Evolutionary conservation across 805 yeast genomes (phyloP).

Genomic region (Yarrowia deformans): DNA sequence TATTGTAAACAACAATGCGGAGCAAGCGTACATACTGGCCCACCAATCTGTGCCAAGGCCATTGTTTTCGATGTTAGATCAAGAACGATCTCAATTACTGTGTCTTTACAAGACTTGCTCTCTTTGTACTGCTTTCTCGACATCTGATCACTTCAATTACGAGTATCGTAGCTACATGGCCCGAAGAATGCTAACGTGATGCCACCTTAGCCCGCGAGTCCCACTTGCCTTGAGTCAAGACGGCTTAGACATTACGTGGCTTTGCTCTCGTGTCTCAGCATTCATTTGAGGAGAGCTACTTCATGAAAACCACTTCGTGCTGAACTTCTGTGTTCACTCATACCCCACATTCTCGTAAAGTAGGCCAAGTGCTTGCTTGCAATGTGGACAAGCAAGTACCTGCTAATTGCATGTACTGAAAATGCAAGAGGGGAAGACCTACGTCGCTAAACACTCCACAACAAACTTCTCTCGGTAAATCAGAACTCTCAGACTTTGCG

Average conservation of each 20-base stretch:
- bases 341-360: neutral
- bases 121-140: neutral
- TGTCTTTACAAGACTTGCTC: neutral
- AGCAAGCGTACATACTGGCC: no score
- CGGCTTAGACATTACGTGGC: neutral
- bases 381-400: neutral
- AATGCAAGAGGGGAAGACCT: neutral
- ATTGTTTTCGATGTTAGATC: neutral
- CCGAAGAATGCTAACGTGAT: neutral
- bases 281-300: neutral
- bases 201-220: neutral
- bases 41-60: neutral
- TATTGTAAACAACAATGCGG: no score
- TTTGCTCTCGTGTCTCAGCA: neutral
- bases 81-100: no score
- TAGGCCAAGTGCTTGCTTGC: no score
- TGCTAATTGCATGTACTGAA: no score
- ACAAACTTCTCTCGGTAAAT: neutral
- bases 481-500: conserved; percentile 5
- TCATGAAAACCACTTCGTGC: no score
- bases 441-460: neutral
- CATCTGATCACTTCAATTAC: neutral
- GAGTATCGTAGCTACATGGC: neutral
- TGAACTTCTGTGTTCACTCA: no score
- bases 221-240: neutral